A percentile compares a stretch with the other conserved stretches of the same genome.
Evolutionary conservation across 2,329 filamentous ascomycete species (phyloP).

Genomic region (Verruconis gallopava): DNA sequence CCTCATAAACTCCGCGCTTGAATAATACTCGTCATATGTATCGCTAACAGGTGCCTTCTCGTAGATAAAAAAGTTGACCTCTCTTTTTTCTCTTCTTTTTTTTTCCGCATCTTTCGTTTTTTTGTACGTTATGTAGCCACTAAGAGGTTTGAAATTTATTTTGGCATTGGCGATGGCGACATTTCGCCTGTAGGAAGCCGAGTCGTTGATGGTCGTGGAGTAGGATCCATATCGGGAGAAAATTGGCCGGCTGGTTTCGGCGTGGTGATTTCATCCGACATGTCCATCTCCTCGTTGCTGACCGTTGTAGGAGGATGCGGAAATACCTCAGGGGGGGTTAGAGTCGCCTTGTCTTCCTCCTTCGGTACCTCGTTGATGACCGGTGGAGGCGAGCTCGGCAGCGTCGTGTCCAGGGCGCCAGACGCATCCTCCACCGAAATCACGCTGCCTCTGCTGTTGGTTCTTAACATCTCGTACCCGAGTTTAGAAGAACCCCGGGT

Average conservation of each 20-base stretch:
- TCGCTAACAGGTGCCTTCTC: no score
- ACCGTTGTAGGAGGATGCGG: conserved; percentile 30
- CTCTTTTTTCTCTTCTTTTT: no score
- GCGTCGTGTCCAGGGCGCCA: conserved; percentile 17
- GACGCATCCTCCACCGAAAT: conserved; percentile 35
- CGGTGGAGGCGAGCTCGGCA: conserved; percentile 26
- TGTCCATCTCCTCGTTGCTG: conserved; percentile 26
- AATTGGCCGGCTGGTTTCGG: conserved; percentile 1
- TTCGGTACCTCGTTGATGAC: conserved; percentile 28
- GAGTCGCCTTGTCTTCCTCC: conserved; percentile 12
- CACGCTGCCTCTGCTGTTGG: conserved; percentile 79
- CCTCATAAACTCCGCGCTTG: no score
- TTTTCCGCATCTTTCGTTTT: no score
- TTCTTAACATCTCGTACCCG: conserved; percentile 94
- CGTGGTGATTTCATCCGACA: conserved; percentile 16
- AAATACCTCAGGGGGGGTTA: conserved; percentile 32
- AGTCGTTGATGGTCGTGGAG: conserved; percentile 5
- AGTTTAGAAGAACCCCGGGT: conserved; percentile 56
- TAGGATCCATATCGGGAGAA: conserved; percentile 4
- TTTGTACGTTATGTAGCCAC: no score
- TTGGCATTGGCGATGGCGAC: not conserved
- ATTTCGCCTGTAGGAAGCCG: not conserved
- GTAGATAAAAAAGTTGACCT: no score
- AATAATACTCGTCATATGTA: no score
- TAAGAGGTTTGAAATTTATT: no score